Evolutionary conservation across 1,284 basidiomycete genomes (phyloP).

Genomic region (Apiotrichum gracile): DNA sequence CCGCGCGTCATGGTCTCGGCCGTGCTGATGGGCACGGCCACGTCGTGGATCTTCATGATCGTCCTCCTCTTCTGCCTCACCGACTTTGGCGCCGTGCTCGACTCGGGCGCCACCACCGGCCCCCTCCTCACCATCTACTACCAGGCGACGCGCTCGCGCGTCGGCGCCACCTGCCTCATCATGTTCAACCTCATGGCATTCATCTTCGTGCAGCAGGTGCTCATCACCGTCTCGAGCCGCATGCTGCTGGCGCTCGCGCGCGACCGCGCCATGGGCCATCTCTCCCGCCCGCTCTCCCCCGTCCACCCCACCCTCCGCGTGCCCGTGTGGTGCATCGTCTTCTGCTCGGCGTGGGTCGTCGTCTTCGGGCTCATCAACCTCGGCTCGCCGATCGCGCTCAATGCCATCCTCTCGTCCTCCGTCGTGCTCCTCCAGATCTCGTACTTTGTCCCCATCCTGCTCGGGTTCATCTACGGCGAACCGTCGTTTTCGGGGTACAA

Average conservation of each 20-base stretch:
- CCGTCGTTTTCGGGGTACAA: conserved; percentile 37
- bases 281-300: neutral
- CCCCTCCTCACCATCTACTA: conserved; percentile 17
- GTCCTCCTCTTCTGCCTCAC: conserved; percentile 27
- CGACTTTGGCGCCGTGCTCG: conserved; percentile 6
- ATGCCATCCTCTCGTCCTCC: conserved; percentile 48
- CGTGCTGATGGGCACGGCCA: conserved; percentile 25
- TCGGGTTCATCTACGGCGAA: conserved; percentile 47
- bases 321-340: conserved; percentile 20
- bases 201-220: conserved; percentile 18
- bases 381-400: conserved; percentile 51
- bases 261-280: conserved; percentile 5
- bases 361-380: conserved; percentile 51
- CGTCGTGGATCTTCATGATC: conserved; percentile 38
- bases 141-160: conserved; percentile 26
- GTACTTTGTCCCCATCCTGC: conserved; percentile 40
- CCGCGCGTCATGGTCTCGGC: conserved; percentile 40
- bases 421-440: conserved; percentile 36
- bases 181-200: conserved; percentile 24
- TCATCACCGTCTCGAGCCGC: conserved; percentile 22
- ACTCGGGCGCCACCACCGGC: conserved; percentile 1
- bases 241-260: conserved; percentile 10
- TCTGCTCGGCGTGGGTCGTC: conserved; percentile 45
- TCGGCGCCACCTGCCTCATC: conserved; percentile 21
- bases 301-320: conserved; percentile 21